Evolutionary conservation across 768 basidiomycete species (phyloP).

Genomic region (Pisolithus sp.): DNA sequence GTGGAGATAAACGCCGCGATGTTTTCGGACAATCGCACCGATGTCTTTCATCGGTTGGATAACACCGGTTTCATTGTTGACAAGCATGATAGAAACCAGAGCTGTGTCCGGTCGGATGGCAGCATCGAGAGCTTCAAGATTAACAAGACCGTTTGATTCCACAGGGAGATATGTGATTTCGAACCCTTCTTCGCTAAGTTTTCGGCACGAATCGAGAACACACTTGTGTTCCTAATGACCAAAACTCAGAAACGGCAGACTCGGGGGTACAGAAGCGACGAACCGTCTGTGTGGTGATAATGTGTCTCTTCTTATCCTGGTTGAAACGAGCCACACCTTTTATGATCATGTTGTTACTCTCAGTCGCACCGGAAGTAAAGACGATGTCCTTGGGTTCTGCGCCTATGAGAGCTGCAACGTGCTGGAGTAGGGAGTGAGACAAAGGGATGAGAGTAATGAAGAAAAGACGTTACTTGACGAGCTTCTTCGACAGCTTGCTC

Average conservation of each 20-base stretch:
- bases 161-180: slow-evolving; percentile 98
- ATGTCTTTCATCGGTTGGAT: slow-evolving; percentile 97
- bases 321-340: slow-evolving; percentile 97
- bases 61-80: slow-evolving; percentile 99
- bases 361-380: slow-evolving; percentile 97
- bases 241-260: background rate
- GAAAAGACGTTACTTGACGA: slow-evolving; percentile 52
- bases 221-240: slow-evolving; percentile 88
- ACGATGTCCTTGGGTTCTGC: slow-evolving; percentile 94
- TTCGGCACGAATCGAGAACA: slow-evolving; percentile 95
- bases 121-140: slow-evolving; percentile 70
- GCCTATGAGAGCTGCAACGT: slow-evolving; percentile 88
- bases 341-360: slow-evolving; percentile 95
- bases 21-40: slow-evolving; percentile 75
- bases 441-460: background rate
- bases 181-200: slow-evolving; percentile 93
- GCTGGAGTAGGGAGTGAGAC: slow-evolving; percentile 35
- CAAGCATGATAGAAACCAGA: slow-evolving; percentile 95
- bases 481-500: slow-evolving; percentile 92
- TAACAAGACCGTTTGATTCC: slow-evolving; percentile 74
- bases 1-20: slow-evolving; percentile 90
- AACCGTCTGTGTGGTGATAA: slow-evolving; percentile 93
- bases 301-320: slow-evolving; percentile 86
- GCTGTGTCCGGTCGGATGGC: slow-evolving; percentile 91
- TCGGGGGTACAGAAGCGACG: slow-evolving; percentile 19